These are phyloP conservation scores for Xylaria sp. DNA, from an alignment of 2,329 filamentous ascomycete species.

Conservation along the genomic window DNA sequence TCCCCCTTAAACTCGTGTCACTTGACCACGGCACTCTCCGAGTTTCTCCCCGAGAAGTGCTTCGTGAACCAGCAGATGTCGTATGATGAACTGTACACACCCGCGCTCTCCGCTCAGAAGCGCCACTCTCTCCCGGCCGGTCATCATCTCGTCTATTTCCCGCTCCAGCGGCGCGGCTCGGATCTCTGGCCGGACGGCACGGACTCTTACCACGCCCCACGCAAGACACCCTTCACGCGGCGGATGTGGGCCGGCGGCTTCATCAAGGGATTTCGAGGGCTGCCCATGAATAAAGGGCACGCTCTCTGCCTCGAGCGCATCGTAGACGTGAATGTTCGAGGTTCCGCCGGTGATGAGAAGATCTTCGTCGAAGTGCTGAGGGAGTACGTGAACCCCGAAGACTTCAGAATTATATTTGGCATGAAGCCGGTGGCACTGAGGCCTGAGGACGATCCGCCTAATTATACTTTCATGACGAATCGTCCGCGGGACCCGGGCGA, in stretches of 20 bases:
- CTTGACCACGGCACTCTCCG: conserved; percentile 69
- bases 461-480: not conserved
- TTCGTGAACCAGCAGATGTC: conserved; percentile 9
- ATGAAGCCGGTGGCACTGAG: not conserved
- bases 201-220: conserved; percentile 81
- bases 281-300: conserved; percentile 54
- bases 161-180: conserved; percentile 70
- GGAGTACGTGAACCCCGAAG: conserved; percentile 51
- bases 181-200: conserved; percentile 83
- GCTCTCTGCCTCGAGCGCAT: conserved; percentile 60
- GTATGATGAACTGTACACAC: not conserved
- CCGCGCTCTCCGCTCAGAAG: not conserved
- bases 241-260: conserved; percentile 91
- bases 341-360: conserved; percentile 50
- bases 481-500: not conserved
- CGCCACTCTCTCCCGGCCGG: conserved; percentile 63
- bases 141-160: conserved; percentile 90
- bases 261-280: conserved; percentile 61
- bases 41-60: conserved; percentile 56
- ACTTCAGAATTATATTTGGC: conserved; percentile 34
- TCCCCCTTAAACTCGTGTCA: conserved; percentile 71
- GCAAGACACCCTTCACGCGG: conserved; percentile 71
- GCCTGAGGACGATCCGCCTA: not conserved
- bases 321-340: conserved; percentile 49
- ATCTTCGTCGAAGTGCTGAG: conserved; percentile 64